Conservation (phyloP, 2,329 filamentous ascomycete species). For the Beauveria brongniartii region DNA sequence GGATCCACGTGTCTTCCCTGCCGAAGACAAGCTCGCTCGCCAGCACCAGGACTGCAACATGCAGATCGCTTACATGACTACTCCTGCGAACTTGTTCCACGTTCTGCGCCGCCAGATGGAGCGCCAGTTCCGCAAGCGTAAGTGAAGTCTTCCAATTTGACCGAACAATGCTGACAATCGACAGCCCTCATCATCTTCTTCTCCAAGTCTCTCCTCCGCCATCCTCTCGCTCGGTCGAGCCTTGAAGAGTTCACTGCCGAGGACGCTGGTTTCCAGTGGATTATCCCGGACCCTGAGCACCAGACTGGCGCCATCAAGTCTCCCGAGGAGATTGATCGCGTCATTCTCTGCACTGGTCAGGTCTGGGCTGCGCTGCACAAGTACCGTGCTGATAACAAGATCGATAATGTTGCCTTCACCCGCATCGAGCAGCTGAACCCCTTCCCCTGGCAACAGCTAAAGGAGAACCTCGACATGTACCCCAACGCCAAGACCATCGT, state of each 20-base stretch:
- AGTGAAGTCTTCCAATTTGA: constrained; percentile 30
- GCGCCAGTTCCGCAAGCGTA: constrained; percentile 98
- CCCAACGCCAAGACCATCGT: constrained; percentile 97
- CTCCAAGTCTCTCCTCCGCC: constrained; percentile 91
- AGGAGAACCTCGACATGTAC: constrained; percentile 94
- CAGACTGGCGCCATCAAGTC: constrained; percentile 64
- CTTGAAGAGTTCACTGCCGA: constrained; percentile 88
- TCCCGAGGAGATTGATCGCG: constrained; percentile 82
- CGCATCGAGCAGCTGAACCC: constrained; percentile 97
- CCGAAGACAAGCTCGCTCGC: constrained; percentile 79
- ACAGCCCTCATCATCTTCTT: constrained; percentile 93
- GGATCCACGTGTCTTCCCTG: constrained; percentile 88
- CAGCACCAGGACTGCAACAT: constrained; percentile 99
- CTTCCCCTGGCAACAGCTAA: constrained; percentile 96
- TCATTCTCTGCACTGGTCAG: constrained; percentile 91
- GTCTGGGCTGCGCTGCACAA: constrained; percentile 87
- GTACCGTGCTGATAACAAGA: constrained; percentile 76
- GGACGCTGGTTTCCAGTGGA: constrained; percentile 85
- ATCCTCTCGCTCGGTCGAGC: constrained; percentile 80
- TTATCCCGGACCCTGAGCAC: constrained; percentile 86
- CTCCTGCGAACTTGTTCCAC: constrained; percentile 92
- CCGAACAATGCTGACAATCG: not conserved
- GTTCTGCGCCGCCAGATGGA: constrained; percentile 95
- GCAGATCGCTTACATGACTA: constrained; percentile 97
- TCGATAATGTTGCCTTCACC: constrained; percentile 88